Evolutionary conservation across 805 yeast genomes (phyloP).

Genomic region (Cyberlindnera nakhonratchasimensis): DNA sequence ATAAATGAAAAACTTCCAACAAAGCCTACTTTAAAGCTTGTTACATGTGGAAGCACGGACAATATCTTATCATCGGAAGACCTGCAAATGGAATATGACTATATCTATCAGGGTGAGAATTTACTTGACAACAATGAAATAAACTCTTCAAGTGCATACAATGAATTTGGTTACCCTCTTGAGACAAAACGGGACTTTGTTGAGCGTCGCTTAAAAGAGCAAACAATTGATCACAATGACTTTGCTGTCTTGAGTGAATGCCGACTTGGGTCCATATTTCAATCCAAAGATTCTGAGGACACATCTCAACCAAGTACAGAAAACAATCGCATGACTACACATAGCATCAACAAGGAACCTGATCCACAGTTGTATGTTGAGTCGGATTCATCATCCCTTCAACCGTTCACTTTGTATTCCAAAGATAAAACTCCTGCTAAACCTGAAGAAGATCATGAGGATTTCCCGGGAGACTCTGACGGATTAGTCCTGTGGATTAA

Average conservation of each 20-base stretch:
- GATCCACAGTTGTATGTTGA: neutral
- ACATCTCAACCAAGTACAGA: too few species aligned
- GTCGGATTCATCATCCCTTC: neutral
- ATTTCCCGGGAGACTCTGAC: neutral
- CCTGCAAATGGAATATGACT: too few species aligned
- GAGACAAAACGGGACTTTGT: neutral
- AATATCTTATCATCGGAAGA: neutral
- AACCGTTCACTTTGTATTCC: neutral
- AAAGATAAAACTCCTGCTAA: neutral
- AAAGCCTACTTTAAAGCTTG: constrained; percentile 9
- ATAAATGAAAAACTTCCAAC: neutral
- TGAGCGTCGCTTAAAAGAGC: constrained; percentile 12
- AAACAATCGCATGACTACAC: too few species aligned
- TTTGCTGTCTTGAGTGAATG: constrained; percentile 14
- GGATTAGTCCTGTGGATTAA: too few species aligned
- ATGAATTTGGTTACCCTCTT: constrained; percentile 1
- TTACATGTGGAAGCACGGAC: constrained; percentile 20
- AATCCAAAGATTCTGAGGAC: neutral
- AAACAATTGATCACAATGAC: constrained; percentile 16
- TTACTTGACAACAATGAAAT: too few species aligned
- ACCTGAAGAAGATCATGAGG: neutral
- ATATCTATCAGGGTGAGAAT: too few species aligned
- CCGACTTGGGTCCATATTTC: neutral
- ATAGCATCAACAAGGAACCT: too few species aligned
- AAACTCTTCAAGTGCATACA: too few species aligned